These are phyloP conservation scores for Fraxinus quadrangulata DNA, from an alignment of 257 asterid genomes.

Conservation along the genomic window DNA sequence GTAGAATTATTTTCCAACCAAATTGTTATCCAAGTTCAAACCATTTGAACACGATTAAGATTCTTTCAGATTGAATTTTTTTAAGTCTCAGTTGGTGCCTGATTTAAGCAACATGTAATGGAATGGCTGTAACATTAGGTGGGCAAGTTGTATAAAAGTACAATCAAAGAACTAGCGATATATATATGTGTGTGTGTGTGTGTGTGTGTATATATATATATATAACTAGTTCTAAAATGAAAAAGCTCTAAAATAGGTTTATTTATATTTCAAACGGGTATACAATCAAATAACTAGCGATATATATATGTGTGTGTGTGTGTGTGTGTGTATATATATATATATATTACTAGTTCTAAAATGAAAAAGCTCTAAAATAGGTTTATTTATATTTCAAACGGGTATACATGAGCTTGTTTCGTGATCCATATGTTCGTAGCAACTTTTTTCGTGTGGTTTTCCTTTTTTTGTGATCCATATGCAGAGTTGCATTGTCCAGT, in stretches of 20 bases:
- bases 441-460: background rate
- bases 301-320: too few relatives aligned
- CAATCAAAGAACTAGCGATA: background rate
- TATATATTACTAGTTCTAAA: too few relatives aligned
- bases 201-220: too few relatives aligned
- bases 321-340: too few relatives aligned
- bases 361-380: background rate
- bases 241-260: too few relatives aligned
- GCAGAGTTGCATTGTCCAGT: background rate
- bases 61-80: too few relatives aligned
- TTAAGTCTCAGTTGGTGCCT: background rate
- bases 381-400: background rate
- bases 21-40: background rate
- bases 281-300: too few relatives aligned
- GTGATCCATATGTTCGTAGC: background rate
- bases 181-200: too few relatives aligned
- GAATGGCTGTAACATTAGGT: background rate
- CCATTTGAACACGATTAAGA: background rate
- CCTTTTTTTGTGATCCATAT: background rate
- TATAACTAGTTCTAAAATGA: too few relatives aligned
- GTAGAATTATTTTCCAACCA: background rate
- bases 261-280: too few relatives aligned
- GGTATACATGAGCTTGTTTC: background rate
- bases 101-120: background rate
- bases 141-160: background rate